Percentiles rank a stretch among this genome's conserved stretches.
Conservation (phyloP, 306 rosid species). For the Senna tora region DNA sequence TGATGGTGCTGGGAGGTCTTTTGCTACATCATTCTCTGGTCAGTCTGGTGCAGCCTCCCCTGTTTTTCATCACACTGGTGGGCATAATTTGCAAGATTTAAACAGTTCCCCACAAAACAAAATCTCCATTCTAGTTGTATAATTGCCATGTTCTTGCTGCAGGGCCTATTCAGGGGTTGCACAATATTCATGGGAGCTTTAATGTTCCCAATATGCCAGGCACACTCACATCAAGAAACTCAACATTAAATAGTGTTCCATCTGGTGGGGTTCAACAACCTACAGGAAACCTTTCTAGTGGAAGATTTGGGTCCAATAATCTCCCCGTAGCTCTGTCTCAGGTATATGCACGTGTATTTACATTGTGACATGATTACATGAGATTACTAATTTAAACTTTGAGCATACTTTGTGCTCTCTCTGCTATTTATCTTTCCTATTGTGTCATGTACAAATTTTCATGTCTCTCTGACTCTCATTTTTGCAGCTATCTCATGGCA, state of each 20-base stretch:
- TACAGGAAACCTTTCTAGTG: constrained; percentile 81
- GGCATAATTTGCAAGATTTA: constrained; percentile 51
- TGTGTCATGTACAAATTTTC: constrained; percentile 7
- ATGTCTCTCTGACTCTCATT: constrained; percentile 6
- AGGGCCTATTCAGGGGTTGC: constrained; percentile 85
- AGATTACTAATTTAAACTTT: constrained; percentile 20
- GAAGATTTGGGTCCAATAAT: constrained; percentile 86
- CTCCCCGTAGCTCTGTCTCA: constrained; percentile 88
- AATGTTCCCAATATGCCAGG: constrained; percentile 88
- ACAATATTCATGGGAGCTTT: constrained; percentile 87
- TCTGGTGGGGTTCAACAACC: constrained; percentile 96
- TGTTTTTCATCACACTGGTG: constrained; percentile 85
- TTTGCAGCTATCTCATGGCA: constrained; percentile 88
- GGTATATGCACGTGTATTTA: constrained; percentile 48
- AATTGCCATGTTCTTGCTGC: constrained; percentile 49
- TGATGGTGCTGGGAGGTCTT: constrained; percentile 83
- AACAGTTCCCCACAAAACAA: constrained; percentile 1
- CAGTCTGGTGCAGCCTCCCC: constrained; percentile 98
- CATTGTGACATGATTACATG: background rate
- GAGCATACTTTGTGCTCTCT: constrained; percentile 16
- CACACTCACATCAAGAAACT: constrained; percentile 74
- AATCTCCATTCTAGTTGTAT: constrained; percentile 34
- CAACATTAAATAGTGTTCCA: constrained; percentile 73
- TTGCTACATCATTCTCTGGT: constrained; percentile 87
- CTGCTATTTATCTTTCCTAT: constrained; percentile 27